Evolutionary conservation across 2,329 filamentous ascomycete species (phyloP).

Genomic region (Aspergillus awamori): DNA sequence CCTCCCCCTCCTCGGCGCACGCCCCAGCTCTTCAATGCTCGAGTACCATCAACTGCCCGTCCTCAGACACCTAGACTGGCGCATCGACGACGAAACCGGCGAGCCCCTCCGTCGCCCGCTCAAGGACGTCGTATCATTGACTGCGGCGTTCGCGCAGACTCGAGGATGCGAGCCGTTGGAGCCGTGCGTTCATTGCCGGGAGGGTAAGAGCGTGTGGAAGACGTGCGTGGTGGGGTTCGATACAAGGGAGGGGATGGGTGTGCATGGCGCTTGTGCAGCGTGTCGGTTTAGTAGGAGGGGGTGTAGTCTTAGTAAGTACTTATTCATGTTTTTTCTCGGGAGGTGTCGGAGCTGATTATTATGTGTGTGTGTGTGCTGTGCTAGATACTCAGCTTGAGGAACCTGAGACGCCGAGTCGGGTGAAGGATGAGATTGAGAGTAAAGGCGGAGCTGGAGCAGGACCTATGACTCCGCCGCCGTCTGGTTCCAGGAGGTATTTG

Average conservation of each 20-base stretch:
- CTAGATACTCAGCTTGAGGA: no score
- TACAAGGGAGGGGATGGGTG: not conserved
- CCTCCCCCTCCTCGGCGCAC: not conserved
- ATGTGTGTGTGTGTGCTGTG: not conserved
- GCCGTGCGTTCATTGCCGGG: conserved; percentile 6
- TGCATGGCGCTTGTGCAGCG: conserved; percentile 10
- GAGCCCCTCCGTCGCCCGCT: not conserved
- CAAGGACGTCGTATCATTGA: not conserved
- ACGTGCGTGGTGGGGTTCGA: conserved; percentile 5
- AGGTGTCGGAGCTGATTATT: no score
- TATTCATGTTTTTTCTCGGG: not conserved
- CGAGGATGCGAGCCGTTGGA: not conserved
- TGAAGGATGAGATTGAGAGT: no score
- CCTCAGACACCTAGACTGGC: not conserved
- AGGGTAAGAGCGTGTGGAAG: not conserved
- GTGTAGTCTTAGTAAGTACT: not conserved
- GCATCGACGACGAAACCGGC: not conserved
- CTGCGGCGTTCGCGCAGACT: conserved; percentile 12
- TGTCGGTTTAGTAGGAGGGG: conserved; percentile 12
- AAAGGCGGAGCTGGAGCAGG: no score
- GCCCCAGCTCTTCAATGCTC: not conserved
- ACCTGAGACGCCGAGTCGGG: no score
- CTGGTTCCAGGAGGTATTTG: no score
- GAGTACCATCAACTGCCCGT: not conserved
- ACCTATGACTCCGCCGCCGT: no score